Conservation (phyloP, 1,139 yeast species). For the Candida mesenterica region DNA sequence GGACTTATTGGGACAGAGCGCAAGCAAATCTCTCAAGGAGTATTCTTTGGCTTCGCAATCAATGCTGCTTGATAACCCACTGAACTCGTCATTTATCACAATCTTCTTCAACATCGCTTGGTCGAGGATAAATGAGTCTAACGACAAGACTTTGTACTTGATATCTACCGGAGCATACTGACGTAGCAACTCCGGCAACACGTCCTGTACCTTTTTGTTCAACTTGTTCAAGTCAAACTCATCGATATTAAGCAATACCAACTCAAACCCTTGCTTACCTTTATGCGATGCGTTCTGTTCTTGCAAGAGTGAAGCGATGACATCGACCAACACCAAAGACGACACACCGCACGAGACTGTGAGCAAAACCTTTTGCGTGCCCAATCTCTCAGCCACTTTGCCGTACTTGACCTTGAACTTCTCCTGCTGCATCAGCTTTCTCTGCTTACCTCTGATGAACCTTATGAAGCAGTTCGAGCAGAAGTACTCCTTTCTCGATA, state of each 20-base stretch:
- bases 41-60: conserved; percentile 8
- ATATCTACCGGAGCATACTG: conserved; percentile 27
- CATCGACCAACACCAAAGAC: conserved; percentile 67
- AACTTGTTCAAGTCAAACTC: conserved; percentile 25
- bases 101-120: conserved; percentile 26
- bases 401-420: conserved; percentile 67
- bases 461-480: conserved; percentile 70
- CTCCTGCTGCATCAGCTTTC: conserved; percentile 72
- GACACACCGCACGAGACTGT: conserved; percentile 67
- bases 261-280: conserved; percentile 66
- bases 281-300: conserved; percentile 62
- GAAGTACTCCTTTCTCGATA: conserved; percentile 68
- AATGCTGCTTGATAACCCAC: conserved; percentile 19
- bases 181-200: conserved; percentile 21
- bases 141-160: conserved; percentile 34
- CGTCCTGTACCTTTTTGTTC: conserved; percentile 16
- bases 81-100: conserved; percentile 26
- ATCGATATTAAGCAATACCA: conserved; percentile 55
- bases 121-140: conserved; percentile 35
- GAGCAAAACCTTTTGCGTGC: conserved; percentile 48
- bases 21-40: conserved; percentile 27
- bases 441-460: conserved; percentile 74
- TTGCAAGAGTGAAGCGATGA: conserved; percentile 55
- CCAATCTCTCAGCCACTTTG: conserved; percentile 24
- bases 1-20: conserved; percentile 48